A percentile compares a stretch with the other conserved stretches of the same genome.
These are phyloP conservation scores for Pseudogymnoascus pannorum DNA, from an alignment of 2,329 filamentous ascomycete species.

Conservation along the genomic window DNA sequence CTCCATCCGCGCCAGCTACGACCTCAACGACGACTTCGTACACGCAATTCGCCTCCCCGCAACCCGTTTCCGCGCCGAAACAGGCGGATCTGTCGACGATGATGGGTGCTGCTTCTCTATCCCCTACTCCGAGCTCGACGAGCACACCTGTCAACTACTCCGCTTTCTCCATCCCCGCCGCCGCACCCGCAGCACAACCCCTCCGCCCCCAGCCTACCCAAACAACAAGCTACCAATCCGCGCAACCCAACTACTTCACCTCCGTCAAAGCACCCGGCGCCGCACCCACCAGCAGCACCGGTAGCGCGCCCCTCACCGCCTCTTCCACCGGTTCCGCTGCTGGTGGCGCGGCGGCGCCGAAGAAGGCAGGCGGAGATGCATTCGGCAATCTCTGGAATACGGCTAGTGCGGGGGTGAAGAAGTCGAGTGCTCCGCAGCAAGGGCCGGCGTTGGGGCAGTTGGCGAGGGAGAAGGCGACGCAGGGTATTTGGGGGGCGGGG, in stretches of 20 bases:
- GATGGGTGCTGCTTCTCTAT: conserved; percentile 72
- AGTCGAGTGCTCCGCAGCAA: conserved; percentile 51
- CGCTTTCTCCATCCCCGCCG: conserved; percentile 47
- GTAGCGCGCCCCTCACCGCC: conserved; percentile 17
- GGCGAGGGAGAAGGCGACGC: conserved; percentile 95
- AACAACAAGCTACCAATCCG: conserved; percentile 58
- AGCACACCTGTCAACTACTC: conserved; percentile 56
- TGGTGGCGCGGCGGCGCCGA: conserved; percentile 40
- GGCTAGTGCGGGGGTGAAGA: conserved; percentile 67
- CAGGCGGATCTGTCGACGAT: conserved; percentile 74
- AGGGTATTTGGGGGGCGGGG: conserved; percentile 84
- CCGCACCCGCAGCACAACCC: too few relatives aligned
- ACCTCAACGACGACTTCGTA: conserved; percentile 46
- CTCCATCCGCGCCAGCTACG: conserved; percentile 36
- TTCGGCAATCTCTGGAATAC: conserved; percentile 79
- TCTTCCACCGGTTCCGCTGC: conserved; percentile 37
- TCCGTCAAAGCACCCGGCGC: conserved; percentile 53
- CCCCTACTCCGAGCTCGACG: conserved; percentile 57
- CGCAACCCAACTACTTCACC: conserved; percentile 91
- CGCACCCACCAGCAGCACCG: conserved; percentile 29
- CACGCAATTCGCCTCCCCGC: conserved; percentile 71
- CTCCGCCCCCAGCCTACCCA: conserved; percentile 41
- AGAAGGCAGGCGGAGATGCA: conserved; percentile 67
- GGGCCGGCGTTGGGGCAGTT: conserved; percentile 84
- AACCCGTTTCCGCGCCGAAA: conserved; percentile 78